Evolutionary conservation across 2,329 filamentous ascomycete species (phyloP).

Genomic region (Pyricularia sp.): DNA sequence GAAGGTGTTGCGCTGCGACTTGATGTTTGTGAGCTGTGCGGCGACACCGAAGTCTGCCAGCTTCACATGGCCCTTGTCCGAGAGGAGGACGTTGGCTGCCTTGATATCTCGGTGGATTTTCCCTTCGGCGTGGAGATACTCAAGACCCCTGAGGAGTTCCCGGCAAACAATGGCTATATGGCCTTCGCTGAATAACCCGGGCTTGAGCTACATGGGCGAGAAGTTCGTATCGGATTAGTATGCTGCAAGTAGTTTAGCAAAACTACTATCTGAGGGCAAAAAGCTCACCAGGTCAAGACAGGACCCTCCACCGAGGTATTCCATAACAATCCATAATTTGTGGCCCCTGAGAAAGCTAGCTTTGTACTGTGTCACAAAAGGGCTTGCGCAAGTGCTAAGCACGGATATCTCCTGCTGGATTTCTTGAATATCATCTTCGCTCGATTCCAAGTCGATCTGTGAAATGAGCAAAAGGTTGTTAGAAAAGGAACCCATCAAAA

Average conservation of each 20-base stretch:
- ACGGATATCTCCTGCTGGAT: slow-evolving; percentile 97
- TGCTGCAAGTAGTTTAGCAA: slow-evolving; percentile 17
- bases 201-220: slow-evolving; percentile 45
- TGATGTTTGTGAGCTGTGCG: slow-evolving; percentile 92
- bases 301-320: slow-evolving; percentile 88
- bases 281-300: slow-evolving; percentile 59
- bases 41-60: slow-evolving; percentile 95
- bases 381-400: slow-evolving; percentile 85
- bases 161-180: slow-evolving; percentile 93
- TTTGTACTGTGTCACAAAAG: slow-evolving; percentile 91
- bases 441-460: slow-evolving; percentile 96
- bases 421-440: slow-evolving; percentile 95
- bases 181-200: slow-evolving; percentile 72
- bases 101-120: slow-evolving; percentile 98
- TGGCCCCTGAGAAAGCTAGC: slow-evolving; percentile 90
- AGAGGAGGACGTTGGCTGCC: slow-evolving; percentile 90
- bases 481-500: background rate
- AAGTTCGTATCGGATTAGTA: slow-evolving; percentile 29
- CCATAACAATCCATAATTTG: slow-evolving; percentile 99
- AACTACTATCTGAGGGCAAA: background rate
- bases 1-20: slow-evolving; percentile 93
- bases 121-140: slow-evolving; percentile 85
- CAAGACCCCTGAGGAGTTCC: slow-evolving; percentile 76
- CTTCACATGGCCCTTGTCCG: slow-evolving; percentile 81
- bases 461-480: background rate